phyloP scores from a whole-genome alignment of 108 stramenopile species.

The Skeletonema grethae region DNA sequence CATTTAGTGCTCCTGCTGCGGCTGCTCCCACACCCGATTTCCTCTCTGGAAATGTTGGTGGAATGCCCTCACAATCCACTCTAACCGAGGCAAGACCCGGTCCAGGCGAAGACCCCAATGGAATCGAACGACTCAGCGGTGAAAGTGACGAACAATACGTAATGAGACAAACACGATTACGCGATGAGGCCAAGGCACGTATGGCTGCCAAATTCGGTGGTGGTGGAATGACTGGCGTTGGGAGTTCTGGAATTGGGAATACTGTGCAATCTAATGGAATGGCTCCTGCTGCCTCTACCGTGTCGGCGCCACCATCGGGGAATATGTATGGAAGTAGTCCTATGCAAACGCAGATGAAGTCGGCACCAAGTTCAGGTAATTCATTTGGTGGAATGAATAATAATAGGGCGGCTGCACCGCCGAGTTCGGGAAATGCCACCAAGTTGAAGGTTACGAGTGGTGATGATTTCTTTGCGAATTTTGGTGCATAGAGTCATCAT shows the following conservation, averaged over 20 bases:
- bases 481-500: constrained; percentile 58
- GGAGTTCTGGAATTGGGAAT: constrained; percentile 30
- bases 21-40: constrained; percentile 14
- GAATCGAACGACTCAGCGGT: constrained; percentile 85
- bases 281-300: constrained; percentile 16
- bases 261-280: constrained; percentile 17
- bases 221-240: constrained; percentile 49
- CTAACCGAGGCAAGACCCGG: constrained; percentile 60
- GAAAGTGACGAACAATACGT: constrained; percentile 93
- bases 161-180: constrained; percentile 79
- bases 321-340: not conserved
- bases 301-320: constrained; percentile 43
- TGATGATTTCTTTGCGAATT: constrained; percentile 85
- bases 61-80: constrained; percentile 9
- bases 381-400: constrained; percentile 1
- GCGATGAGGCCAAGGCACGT: constrained; percentile 83
- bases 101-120: constrained; percentile 85
- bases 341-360: not conserved
- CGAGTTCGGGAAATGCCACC: constrained; percentile 31
- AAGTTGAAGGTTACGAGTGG: constrained; percentile 49
- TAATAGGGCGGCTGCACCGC: constrained; percentile 7
- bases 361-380: constrained; percentile 25
- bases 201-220: constrained; percentile 90
- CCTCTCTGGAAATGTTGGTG: constrained; percentile 7
- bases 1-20: not conserved